Evolutionary conservation across 1,139 yeast species (phyloP), one percentile per base, ranked within the genome.

Genomic region (Wickerhamiella pararugosa): DNA sequence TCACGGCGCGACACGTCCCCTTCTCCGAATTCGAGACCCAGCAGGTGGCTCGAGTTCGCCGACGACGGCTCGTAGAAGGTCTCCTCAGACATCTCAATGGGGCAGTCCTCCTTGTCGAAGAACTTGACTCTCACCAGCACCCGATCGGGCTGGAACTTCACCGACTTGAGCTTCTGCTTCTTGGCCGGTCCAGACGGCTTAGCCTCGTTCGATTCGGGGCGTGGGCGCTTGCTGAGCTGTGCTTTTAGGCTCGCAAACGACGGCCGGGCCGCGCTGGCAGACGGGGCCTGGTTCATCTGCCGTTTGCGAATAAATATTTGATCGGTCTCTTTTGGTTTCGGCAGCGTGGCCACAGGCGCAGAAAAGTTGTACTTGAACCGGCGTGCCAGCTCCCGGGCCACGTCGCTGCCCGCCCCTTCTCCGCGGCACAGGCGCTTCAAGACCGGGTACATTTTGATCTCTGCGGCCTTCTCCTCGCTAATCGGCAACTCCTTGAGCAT

Each of bases 391-490:
- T 10, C 7, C 7, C 8, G 31, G 28, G 40, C 40, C 7, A 10
- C 29, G 5, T 30, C 28, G 8, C 27, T 32, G 9, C 7, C 7
- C 8, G 31, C 21, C 36, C 40, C 7, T 8, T 25, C 9, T 30
- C 28, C 5, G 32, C 36, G 9, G 5, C 15, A 21, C 6, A 32
- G 31, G n/a, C 32, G 8, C 28, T 32, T 33, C 2, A 49, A 21
- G 4, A 41, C 46, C 1, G 47, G 39, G n/a, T 32, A 26, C 8
- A 50, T 37, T 27, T 45, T 44, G n/a, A 43, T 32, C 26, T 43
- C 38, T 7, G 36, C 29, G 6, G 47, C 25, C 5, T 35, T 43
- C 7, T 42, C 49, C 5, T 32, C 41, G n/a, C 37, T 32, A 6
- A 47, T 41, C 5, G 39, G 40, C 7, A 50, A 38, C 9, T 31